Conservation (phyloP, 768 basidiomycete species). For the Kwoniella sp. region DNA sequence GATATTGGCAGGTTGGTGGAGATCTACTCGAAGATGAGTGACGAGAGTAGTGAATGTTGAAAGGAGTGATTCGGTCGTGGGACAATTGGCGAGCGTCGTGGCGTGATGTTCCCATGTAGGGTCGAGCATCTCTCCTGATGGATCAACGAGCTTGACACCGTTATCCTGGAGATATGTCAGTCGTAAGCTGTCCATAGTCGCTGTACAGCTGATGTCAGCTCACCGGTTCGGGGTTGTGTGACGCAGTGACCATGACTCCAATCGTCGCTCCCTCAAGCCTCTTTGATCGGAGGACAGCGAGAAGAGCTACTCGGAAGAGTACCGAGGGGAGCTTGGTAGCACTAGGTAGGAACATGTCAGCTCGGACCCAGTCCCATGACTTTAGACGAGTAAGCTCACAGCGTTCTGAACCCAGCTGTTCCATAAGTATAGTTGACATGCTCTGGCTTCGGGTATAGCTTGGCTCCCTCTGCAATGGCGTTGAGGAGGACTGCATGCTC, state of each 20-base stretch:
- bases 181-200: not conserved
- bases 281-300: conserved; percentile 89
- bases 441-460: conserved; percentile 68
- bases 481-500: conserved; percentile 37
- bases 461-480: conserved; percentile 42
- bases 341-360: conserved; percentile 21
- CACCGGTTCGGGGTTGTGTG: conserved; percentile 98
- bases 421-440: conserved; percentile 79
- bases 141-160: conserved; percentile 97
- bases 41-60: conserved; percentile 67
- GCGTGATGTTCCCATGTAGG: conserved; percentile 88
- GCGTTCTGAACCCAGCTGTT: conserved; percentile 89
- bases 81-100: conserved; percentile 80
- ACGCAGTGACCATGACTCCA: conserved; percentile 98
- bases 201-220: conserved; percentile 28
- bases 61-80: conserved; percentile 72
- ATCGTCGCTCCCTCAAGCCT: conserved; percentile 86
- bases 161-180: conserved; percentile 78
- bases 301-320: conserved; percentile 87
- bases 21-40: conserved; percentile 69
- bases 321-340: conserved; percentile 71
- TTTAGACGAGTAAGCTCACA: too few species aligned
- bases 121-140: conserved; percentile 95
- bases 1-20: conserved; percentile 74
- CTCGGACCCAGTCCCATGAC: too few species aligned